Base-by-base conservation (phyloP, 805 yeast genomes). In the Suhomyces vadensis region DNA sequence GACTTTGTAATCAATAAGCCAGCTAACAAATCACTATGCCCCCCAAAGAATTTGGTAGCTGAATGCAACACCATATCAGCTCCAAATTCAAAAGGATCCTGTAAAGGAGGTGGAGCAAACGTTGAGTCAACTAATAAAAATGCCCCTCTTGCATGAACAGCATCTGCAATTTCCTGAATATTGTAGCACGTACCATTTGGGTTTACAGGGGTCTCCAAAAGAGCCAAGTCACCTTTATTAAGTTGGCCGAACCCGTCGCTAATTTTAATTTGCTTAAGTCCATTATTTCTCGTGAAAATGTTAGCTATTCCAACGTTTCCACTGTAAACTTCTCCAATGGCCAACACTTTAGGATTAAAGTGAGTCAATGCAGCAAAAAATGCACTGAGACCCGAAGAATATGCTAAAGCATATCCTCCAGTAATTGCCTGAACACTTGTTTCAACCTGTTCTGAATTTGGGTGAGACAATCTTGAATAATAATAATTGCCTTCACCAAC, bases 1-100 rank as follows among this genome's bases (percentile, higher is more conserved):
- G 79, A 79, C 58, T 83, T 82, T n/a, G 86, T 82, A 14, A 83
- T 80, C 14, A 90, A 65, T 9, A 85, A 71, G 25, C 98, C 97
- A 4, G 96, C 90, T 40, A 91, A 70, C 35, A 90, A 68, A 62
- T 91, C 97, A 5, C 95, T 87, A 65, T 91, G 97, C n/a, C 98
- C 97, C 31, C 96, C 97, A 57, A 89, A 85, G 66, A 85, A 92
- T 61, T 91, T 91, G 0, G 97, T 91, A 1, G 90, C 96, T 1
- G 97, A 88, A 63, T 91, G 97, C 78, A 92, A 71, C n/a, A 92
- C 82, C 52, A 89, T 67, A 63, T 92, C 97, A 23, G 85, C 96
- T 38, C 92, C 96, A 55, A 79, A 84, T 31, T 74, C 74, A 66
- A 89, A 88, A 4, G 95, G 92, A 48, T 88, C 79, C 54, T 81